Conservation (phyloP, 2,329 filamentous ascomycete genomes). For the Hysterium pulicare region DNA sequence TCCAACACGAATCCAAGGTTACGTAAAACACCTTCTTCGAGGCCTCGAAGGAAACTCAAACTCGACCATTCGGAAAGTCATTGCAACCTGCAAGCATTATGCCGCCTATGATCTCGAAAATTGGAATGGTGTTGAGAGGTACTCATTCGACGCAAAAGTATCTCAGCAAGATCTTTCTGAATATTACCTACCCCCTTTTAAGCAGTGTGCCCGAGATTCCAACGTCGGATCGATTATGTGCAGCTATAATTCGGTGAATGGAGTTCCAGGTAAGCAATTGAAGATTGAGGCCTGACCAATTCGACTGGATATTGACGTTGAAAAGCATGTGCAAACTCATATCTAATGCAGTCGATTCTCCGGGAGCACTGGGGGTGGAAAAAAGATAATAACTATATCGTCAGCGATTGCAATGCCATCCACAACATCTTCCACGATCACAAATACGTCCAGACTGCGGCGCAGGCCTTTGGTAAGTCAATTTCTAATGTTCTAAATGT, state of each 20-base stretch:
- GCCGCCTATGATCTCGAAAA: conserved; percentile 32
- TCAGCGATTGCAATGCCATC: conserved; percentile 63
- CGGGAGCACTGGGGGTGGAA: conserved; percentile 65
- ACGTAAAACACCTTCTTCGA: conserved; percentile 52
- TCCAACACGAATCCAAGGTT: conserved; percentile 49
- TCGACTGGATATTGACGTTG: too few species aligned
- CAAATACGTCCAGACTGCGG: conserved; percentile 40
- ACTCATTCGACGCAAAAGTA: conserved; percentile 56
- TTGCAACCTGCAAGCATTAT: conserved; percentile 43
- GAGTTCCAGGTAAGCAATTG: neutral
- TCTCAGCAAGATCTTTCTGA: conserved; percentile 62
- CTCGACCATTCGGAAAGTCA: conserved; percentile 29
- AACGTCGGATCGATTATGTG: conserved; percentile 54
- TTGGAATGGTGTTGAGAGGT: conserved; percentile 29
- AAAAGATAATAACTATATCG: conserved; percentile 59
- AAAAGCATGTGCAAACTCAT: conserved; percentile 62
- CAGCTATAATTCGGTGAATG: conserved; percentile 57
- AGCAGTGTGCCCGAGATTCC: conserved; percentile 46
- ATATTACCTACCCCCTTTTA: conserved; percentile 66
- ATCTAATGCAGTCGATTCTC: conserved; percentile 61
- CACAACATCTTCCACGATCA: conserved; percentile 56
- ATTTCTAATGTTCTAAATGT: too few species aligned
- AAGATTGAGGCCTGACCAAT: conserved; percentile 45
- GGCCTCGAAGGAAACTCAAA: conserved; percentile 51
- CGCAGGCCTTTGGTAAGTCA: too few species aligned